Evolutionary conservation across 1,139 yeast species (phyloP).

Genomic region (Entelexis paramagnoliae): DNA sequence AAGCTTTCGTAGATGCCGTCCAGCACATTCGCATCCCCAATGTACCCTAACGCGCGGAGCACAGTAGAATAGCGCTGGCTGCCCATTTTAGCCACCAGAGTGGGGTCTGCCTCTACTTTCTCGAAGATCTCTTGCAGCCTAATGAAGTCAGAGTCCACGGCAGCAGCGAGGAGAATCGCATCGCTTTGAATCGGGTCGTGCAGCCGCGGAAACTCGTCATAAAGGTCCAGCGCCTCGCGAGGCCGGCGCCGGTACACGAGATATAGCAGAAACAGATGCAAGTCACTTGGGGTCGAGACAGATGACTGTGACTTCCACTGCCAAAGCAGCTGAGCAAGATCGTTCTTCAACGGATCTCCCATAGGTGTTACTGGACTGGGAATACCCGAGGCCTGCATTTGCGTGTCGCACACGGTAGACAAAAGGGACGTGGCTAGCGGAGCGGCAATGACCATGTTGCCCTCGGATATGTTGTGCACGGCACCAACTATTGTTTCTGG

Average conservation of each 20-base stretch:
- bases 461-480: neutral
- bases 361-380: neutral
- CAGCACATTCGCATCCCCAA: conserved; percentile 48
- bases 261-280: conserved; percentile 35
- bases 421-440: conserved; percentile 6
- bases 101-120: conserved; percentile 30
- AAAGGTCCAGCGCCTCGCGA: conserved; percentile 37
- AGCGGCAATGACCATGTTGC: conserved; percentile 5
- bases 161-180: conserved; percentile 36
- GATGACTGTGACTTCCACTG: conserved; percentile 3
- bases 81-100: conserved; percentile 24
- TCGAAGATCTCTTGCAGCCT: conserved; percentile 55
- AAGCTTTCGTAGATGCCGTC: conserved; percentile 43
- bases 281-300: conserved; percentile 24
- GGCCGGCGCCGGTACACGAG: conserved; percentile 37
- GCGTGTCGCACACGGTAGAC: neutral
- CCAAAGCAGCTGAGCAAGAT: conserved; percentile 1
- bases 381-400: neutral
- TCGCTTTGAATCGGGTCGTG: conserved; percentile 26
- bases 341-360: neutral
- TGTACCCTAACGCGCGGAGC: conserved; percentile 50
- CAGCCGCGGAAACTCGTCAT: conserved; percentile 31
- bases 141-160: conserved; percentile 47
- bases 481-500: conserved; percentile 34
- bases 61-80: conserved; percentile 52